Evolutionary conservation across 805 yeast species (phyloP), one percentile per base, ranked within the genome.

Genomic region (Barnettozyma wickerhamii): DNA sequence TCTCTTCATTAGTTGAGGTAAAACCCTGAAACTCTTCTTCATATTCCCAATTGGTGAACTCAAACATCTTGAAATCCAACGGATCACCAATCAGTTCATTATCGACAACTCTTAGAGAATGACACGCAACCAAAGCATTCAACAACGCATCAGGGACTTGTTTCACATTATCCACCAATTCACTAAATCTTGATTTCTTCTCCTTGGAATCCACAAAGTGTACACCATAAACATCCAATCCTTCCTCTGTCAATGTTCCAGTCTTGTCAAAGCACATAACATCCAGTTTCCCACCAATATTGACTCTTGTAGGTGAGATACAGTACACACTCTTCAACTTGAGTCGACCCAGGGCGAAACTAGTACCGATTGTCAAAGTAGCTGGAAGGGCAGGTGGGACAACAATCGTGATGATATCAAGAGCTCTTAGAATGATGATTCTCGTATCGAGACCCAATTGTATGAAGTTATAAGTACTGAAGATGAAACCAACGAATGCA

Each of bases 381-480:
- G 99, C 99, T 0, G 99, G 99, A 33, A 93, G 71, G 0, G 99
- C 99, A 1, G 99, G 99, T 1, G 99, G 99, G 1, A 93, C 96
- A 6, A 93, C 99, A 59, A 93, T 89, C 0, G 99, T 93, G 40
- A 93, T 83, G 38, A 93, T 77, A 64, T 93, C 99, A 41, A 93
- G 68, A 0, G 98, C 98, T 51, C 99, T 75, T 41, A 93, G 66
- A 6, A 90, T 71, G 69, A 93, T 91, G 28, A 83, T 63, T 35
- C 70, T 70, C 46, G 74, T 74, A 5, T 83, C 79, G 29, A 93
- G 62, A 0, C 95, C 93, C 46, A 93, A 64, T 51, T 77, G 69
- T 45, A 91, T 73, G 60, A 93, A 93, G 56, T 88, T 86, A 47
- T 81, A 68, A 3, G 96, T 86, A 31, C 95, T 87, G 46, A 85